Conservation (phyloP, 2,329 filamentous ascomycete genomes). For the Pezicula rhizophila region DNA sequence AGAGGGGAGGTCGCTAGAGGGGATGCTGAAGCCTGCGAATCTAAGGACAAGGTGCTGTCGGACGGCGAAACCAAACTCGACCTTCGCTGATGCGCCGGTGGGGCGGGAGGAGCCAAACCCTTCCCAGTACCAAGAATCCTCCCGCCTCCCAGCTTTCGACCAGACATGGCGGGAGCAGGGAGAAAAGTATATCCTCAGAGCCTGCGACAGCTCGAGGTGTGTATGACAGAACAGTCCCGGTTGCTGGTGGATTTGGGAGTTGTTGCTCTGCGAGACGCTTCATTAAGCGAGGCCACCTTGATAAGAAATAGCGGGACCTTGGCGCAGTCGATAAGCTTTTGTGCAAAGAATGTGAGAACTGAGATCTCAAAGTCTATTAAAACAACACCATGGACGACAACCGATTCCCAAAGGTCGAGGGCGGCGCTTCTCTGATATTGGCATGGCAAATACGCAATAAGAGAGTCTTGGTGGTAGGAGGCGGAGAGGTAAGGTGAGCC, state of each 20-base stretch:
- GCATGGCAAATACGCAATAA: constrained; percentile 94
- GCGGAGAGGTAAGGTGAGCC: constrained; percentile 67
- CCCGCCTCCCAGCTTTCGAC: constrained; percentile 84
- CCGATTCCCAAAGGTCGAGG: constrained; percentile 73
- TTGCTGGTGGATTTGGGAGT: background rate
- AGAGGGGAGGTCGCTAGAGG: constrained; percentile 52
- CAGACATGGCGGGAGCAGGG: constrained; percentile 55
- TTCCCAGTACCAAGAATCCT: constrained; percentile 84
- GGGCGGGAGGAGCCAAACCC: constrained; percentile 64
- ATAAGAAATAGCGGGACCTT: constrained; percentile 1
- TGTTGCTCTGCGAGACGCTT: background rate
- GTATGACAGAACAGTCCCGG: background rate
- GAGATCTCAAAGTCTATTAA: background rate
- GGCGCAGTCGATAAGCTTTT: constrained; percentile 5
- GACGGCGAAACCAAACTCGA: constrained; percentile 46
- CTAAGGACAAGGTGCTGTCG: constrained; percentile 71
- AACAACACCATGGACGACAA: constrained; percentile 9
- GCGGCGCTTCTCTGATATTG: constrained; percentile 86
- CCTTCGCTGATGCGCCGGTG: constrained; percentile 29
- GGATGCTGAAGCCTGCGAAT: constrained; percentile 64
- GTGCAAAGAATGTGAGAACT: too few species aligned
- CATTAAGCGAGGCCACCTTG: background rate
- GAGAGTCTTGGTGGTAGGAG: constrained; percentile 85
- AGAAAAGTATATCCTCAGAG: constrained; percentile 13
- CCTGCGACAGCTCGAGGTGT: constrained; percentile 18